phyloP scores from a whole-genome alignment of 352 stramenopile species.

The Phytophthora vignae region DNA sequence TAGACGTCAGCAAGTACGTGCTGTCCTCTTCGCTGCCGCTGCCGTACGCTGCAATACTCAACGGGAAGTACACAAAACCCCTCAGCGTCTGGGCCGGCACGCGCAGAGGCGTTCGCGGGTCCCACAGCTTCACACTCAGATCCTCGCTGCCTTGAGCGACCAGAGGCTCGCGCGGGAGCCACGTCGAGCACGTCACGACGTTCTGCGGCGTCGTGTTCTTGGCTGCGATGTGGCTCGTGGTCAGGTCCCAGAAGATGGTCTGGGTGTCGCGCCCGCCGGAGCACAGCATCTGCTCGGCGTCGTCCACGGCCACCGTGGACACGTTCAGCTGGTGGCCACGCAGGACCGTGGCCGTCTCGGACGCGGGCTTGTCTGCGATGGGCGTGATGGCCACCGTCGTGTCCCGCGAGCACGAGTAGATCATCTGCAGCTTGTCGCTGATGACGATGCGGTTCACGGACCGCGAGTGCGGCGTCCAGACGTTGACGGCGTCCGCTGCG shows the following conservation, averaged over 20 bases:
- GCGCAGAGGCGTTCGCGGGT: constrained; percentile 60
- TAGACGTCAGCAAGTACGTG: constrained; percentile 80
- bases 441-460: constrained; percentile 73
- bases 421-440: constrained; percentile 41
- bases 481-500: constrained; percentile 28
- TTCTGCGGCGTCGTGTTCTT: constrained; percentile 86
- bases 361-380: constrained; percentile 26
- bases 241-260: constrained; percentile 82
- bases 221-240: constrained; percentile 49
- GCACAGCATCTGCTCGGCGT: constrained; percentile 65
- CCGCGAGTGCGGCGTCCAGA: constrained; percentile 60
- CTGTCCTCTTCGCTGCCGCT: constrained; percentile 34
- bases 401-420: constrained; percentile 84
- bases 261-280: constrained; percentile 85
- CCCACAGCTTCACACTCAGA: constrained; percentile 83
- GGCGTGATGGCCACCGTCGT: constrained; percentile 71
- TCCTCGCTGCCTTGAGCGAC: constrained; percentile 86
- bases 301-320: constrained; percentile 65
- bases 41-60: constrained; percentile 54
- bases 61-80: constrained; percentile 85
- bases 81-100: constrained; percentile 60
- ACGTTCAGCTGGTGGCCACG: constrained; percentile 74
- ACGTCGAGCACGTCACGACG: constrained; percentile 87
- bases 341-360: constrained; percentile 37
- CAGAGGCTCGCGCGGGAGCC: constrained; percentile 66